A percentile compares a stretch with the other conserved stretches of the same genome.
phyloP scores from a whole-genome alignment of 768 basidiomycete species.

The Pulveroboletus frians region DNA sequence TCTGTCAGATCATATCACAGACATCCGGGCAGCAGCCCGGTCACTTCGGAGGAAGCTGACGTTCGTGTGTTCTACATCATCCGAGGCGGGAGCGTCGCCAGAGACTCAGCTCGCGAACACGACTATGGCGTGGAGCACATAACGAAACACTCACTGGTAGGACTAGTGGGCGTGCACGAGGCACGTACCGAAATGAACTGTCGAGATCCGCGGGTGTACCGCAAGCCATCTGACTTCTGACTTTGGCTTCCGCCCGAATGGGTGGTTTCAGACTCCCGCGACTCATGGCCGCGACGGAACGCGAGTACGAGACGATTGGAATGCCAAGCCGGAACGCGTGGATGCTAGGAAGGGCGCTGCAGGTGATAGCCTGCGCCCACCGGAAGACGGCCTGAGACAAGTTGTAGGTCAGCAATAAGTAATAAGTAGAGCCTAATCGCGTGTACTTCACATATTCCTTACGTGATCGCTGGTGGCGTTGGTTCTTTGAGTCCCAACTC shows the following conservation, averaged over 20 bases:
- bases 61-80: neutral
- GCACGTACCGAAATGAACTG: slow-evolving; percentile 18
- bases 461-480: slow-evolving; percentile 27
- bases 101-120: slow-evolving; percentile 1
- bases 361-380: neutral
- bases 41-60: neutral
- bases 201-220: slow-evolving; percentile 31
- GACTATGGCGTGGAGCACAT: neutral
- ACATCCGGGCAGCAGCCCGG: neutral
- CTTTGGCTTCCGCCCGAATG: slow-evolving; percentile 18
- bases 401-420: slow-evolving; percentile 12
- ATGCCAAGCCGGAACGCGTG: neutral
- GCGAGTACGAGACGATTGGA: neutral
- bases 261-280: slow-evolving; percentile 7
- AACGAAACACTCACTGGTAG: slow-evolving; percentile 8
- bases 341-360: neutral
- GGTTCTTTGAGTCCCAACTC: slow-evolving; percentile 4
- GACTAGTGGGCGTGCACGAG: slow-evolving; percentile 21
- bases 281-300: slow-evolving; percentile 3
- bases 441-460: slow-evolving; percentile 6
- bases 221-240: slow-evolving; percentile 12
- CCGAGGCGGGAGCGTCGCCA: neutral
- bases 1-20: slow-evolving; percentile 7
- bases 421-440: slow-evolving; percentile 3
- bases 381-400: neutral